Base-by-base conservation (phyloP, 371 early-diverging fungal genomes). In the Syncephalastrum contaminatum region DNA sequence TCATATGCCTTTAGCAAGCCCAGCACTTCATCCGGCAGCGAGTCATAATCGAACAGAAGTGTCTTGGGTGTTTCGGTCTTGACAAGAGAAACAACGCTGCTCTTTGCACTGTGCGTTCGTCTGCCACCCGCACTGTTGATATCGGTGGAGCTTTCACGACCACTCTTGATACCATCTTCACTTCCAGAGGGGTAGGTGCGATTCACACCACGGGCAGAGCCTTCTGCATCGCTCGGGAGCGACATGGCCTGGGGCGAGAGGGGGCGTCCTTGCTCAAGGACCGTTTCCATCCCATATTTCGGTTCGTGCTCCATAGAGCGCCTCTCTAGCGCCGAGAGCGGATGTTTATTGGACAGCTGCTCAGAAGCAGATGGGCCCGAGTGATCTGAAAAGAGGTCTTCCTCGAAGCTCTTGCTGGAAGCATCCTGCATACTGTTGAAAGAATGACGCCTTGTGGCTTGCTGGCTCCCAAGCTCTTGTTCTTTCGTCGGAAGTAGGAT, bases 31-130 rank as follows among this genome's bases (percentile, higher is more conserved):
- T 39, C 53, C 0, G 76, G 71, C 19, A 76, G 30, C 7, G 63
- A 52, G 21, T 60, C 56, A 56, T 68, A 70, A 51, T 76, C 76
- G 44, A 76, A 66, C 47, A 61, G 22, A 10, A 66, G 48, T 0
- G 43, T 44, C 2, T 51, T 36, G 43, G 40, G 14, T 5, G 42
- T 53, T 14, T 53, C 53, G 20, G 21, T 2, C 16, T 40, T 21
- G 27, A 42, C 56, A 30, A 30, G 36, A 30, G 36, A 30, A 1
- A 30, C 36, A 30, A 30, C 36, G 10, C 36, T 30, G 18, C 6
- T 22, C 12, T 46, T 16, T 4, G 27, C 39, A 7, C 19, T 19
- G 21, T 45, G 13, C 14, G 36, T 20, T 10, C 10, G 5, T 12
- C 36, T 30, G 36, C 36, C 36, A 5, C 10, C 36, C 10, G 12